A percentile compares a stretch with the other conserved stretches of the same genome.
Evolutionary conservation across 371 early-diverging fungal genomes (phyloP).

Genomic region (Lichtheimia hyalospora): DNA sequence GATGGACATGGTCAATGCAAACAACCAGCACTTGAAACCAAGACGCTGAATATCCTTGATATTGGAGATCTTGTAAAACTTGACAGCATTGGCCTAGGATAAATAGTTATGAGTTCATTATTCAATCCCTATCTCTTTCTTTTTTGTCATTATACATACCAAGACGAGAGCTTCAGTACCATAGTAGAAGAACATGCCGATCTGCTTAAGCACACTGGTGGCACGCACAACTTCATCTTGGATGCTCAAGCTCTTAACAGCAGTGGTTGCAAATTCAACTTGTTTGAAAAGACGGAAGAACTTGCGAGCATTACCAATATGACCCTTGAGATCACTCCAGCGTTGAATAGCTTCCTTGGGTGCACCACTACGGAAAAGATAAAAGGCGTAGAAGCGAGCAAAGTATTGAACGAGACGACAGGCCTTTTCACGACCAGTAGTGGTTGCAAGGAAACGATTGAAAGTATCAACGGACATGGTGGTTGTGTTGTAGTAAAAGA

Average conservation of each 20-base stretch:
- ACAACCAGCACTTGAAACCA: constrained; percentile 66
- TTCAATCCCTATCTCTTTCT: background rate
- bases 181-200: constrained; percentile 60
- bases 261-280: constrained; percentile 59
- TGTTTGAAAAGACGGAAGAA: constrained; percentile 56
- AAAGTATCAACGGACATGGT: constrained; percentile 27
- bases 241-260: constrained; percentile 48
- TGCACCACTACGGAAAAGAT: constrained; percentile 50
- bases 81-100: constrained; percentile 32
- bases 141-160: constrained; percentile 28
- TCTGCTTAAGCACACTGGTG: constrained; percentile 50
- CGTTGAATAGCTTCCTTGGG: constrained; percentile 55
- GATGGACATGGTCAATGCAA: constrained; percentile 63
- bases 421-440: constrained; percentile 79
- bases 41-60: constrained; percentile 51
- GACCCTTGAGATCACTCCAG: constrained; percentile 54
- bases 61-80: constrained; percentile 45
- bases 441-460: constrained; percentile 58
- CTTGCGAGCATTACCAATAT: constrained; percentile 66
- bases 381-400: constrained; percentile 64
- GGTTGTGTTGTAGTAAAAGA: background rate
- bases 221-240: constrained; percentile 55
- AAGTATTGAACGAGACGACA: constrained; percentile 81
- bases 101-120: no score
- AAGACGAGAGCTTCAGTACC: constrained; percentile 57